Evolutionary conservation across 202 grass and related monocot genomes (phyloP).

Genomic region (Cymbopogon flexuosus): DNA sequence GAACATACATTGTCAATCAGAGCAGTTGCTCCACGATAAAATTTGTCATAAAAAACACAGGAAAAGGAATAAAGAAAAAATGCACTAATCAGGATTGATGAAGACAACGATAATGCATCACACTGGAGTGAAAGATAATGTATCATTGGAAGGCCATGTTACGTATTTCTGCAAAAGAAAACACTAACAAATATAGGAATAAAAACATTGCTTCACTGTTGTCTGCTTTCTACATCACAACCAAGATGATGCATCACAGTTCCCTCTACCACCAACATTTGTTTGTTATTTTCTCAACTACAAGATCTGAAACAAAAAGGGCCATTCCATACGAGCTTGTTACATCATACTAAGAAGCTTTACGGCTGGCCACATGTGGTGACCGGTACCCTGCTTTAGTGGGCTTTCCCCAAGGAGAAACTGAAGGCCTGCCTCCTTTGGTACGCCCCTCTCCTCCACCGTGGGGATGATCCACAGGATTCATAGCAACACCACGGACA

Average conservation of each 20-base stretch:
- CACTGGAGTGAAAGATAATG: background rate
- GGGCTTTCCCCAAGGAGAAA: background rate
- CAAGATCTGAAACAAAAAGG: background rate
- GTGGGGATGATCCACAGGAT: background rate
- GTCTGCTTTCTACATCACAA: slow-evolving; percentile 4
- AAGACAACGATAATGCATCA: background rate
- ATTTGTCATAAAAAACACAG: background rate
- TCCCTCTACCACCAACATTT: background rate
- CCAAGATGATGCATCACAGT: background rate
- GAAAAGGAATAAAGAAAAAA: background rate
- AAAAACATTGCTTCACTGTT: background rate
- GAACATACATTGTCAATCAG: background rate
- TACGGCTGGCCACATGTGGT: background rate
- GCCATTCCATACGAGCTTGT: background rate
- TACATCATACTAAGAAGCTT: background rate
- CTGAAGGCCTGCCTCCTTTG: background rate
- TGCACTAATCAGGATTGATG: background rate
- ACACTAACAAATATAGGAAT: background rate
- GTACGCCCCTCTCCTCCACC: background rate
- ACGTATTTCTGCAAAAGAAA: background rate
- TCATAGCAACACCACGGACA: background rate
- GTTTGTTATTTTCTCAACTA: background rate
- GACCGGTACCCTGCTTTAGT: background rate
- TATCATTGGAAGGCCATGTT: background rate
- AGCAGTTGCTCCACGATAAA: background rate